Conservation (phyloP, 129 eudicot species). For the Deinandra increscens region DNA sequence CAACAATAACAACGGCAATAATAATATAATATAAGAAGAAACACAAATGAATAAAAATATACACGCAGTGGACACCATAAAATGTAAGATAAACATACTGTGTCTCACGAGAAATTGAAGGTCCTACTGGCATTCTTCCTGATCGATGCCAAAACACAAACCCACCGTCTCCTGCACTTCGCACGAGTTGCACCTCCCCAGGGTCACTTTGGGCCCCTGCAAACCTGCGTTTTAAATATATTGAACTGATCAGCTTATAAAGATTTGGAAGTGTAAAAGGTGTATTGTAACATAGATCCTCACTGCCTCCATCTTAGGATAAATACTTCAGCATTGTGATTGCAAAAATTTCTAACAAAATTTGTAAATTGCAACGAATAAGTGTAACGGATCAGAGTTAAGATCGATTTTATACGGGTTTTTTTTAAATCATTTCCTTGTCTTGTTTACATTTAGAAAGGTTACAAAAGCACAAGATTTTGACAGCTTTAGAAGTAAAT, state of each 20-base stretch:
- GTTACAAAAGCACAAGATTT: background rate
- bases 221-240: slow-evolving; percentile 32
- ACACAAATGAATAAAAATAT: background rate
- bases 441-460: background rate
- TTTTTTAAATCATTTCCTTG: background rate
- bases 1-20: too few species aligned
- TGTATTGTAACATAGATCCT: background rate
- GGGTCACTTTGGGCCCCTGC: slow-evolving; percentile 27
- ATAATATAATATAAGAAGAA: slow-evolving; percentile 11
- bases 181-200: slow-evolving; percentile 12
- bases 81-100: slow-evolving; percentile 47
- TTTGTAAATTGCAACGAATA: background rate
- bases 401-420: background rate
- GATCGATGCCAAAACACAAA: slow-evolving; percentile 24
- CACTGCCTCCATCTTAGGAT: background rate
- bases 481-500: background rate
- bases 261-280: background rate
- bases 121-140: slow-evolving; percentile 89
- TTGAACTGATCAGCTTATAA: background rate
- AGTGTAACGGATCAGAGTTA: background rate
- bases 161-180: slow-evolving; percentile 28
- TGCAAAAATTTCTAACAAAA: background rate
- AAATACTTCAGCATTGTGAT: background rate
- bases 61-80: slow-evolving; percentile 6
- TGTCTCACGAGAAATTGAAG: slow-evolving; percentile 74